Evolutionary conservation across 805 yeast species (phyloP), one percentile per base, ranked within the genome.

Genomic region (Cyberlindnera mrakii): DNA sequence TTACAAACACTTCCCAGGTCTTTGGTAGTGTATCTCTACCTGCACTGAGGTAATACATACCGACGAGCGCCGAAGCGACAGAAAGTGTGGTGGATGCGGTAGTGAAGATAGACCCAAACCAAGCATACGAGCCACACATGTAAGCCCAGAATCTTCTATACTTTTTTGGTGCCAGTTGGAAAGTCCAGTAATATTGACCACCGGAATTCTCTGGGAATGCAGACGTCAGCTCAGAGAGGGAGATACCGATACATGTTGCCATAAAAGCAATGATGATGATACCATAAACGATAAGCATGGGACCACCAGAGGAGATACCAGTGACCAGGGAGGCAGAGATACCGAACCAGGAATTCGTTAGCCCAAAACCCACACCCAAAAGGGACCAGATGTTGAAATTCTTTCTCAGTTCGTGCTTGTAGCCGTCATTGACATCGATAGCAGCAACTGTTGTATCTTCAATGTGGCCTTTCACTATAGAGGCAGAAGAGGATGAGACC

Each of bases 331-430:
- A 68, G 4, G 81, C 78, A 11, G 80, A 70, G 18, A 78, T 71
- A 43, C 82, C 82, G 45, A 72, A 71, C 82, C 83, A 78, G 1
- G 81, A 75, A 54, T 76, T 77, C 14, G 82, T 77, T 34, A 78
- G 58, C 13, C 82, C 81, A 49, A 77, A 78, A 9, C 81, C 81
- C 30, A 77, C 76, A 41, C 82, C 82, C 33, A 78, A 55, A 1
- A 78, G 57, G 1, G 80, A 70, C 63, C 68, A 58, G 38, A 71
- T 60, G n/a, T 65, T 61, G 51, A 72, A 74, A 33, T 63, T 61
- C 51, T 51, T 49, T 37, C 57, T 47, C 17, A 55, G 33, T 14
- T 50, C 57, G 9, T 45, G 50, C 2, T 17, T 43, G 33, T 43
- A 37, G 3, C 43, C 50, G 17, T 45, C 15, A 18, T 35, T 39